These are phyloP conservation scores for Phascolomyces articulosus DNA, from an alignment of 371 early-diverging fungal genomes.

Conservation along the genomic window DNA sequence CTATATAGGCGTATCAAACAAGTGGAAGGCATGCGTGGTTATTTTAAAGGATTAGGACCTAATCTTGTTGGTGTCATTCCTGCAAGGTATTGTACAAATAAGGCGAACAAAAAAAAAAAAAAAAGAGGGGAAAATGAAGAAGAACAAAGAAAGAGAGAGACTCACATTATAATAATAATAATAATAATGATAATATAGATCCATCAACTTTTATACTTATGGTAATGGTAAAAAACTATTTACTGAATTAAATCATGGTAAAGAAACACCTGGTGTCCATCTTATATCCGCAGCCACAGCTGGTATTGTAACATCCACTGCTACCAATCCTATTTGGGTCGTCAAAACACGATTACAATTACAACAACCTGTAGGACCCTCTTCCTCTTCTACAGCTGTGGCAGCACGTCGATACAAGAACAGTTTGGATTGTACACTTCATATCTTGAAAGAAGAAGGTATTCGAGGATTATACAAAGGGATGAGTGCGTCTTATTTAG, in stretches of 20 bases:
- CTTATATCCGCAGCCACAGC: slow-evolving; percentile 85
- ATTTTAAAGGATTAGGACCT: slow-evolving; percentile 94
- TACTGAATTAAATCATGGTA: slow-evolving; percentile 72
- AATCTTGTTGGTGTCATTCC: slow-evolving; percentile 94
- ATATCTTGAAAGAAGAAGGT: slow-evolving; percentile 82
- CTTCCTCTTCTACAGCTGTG: slow-evolving; percentile 35
- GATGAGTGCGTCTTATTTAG: slow-evolving; percentile 86
- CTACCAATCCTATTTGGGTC: slow-evolving; percentile 96
- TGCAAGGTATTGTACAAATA: slow-evolving; percentile 79
- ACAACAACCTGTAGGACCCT: slow-evolving; percentile 42
- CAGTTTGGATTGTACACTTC: slow-evolving; percentile 73
- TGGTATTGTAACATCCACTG: slow-evolving; percentile 76
- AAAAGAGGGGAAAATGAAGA: background rate
- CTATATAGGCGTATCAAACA: slow-evolving; percentile 64
- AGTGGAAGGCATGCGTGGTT: slow-evolving; percentile 83
- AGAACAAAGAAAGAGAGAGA: background rate
- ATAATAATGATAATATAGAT: too few species aligned
- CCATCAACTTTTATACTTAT: slow-evolving; percentile 91
- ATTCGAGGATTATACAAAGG: slow-evolving; percentile 87
- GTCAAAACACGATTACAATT: slow-evolving; percentile 95
- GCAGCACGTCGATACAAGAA: slow-evolving; percentile 60
- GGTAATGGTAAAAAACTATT: slow-evolving; percentile 84
- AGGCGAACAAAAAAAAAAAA: background rate
- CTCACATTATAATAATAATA: background rate
- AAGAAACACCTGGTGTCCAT: slow-evolving; percentile 83